Percentiles rank a stretch among this genome's conserved stretches.
These are phyloP conservation scores for Lolium perenne DNA, from an alignment of 176 grass and related monocot genomes.

Conservation along the genomic window DNA sequence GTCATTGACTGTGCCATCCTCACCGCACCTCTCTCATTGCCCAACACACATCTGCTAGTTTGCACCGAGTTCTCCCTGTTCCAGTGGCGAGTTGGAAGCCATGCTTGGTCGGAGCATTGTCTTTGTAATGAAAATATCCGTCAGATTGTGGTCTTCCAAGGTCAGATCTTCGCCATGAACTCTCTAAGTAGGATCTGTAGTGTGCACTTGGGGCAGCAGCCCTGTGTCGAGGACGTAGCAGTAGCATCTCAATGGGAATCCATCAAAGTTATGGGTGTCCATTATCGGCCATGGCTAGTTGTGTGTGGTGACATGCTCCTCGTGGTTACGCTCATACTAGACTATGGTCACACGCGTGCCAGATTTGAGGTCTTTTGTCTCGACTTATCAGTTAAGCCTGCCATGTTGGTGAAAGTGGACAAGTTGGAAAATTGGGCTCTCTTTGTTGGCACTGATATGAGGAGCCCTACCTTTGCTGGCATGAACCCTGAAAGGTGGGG, in stretches of 20 bases:
- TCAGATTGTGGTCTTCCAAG: not conserved
- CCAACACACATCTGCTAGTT: not conserved
- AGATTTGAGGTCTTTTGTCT: not conserved
- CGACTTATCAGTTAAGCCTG: not conserved
- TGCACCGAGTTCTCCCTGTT: not conserved
- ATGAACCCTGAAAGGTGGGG: slow-evolving; percentile 31
- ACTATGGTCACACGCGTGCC: not conserved
- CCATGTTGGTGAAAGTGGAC: slow-evolving; percentile 6
- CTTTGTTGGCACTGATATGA: slow-evolving; percentile 5
- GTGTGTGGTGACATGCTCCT: not conserved
- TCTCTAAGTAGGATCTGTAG: not conserved
- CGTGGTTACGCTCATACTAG: not conserved
- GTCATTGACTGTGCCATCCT: not conserved
- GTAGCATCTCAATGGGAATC: not conserved
- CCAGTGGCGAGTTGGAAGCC: slow-evolving; percentile 11
- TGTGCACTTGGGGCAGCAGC: not conserved
- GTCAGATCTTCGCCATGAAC: not conserved
- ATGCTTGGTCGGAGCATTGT: not conserved
- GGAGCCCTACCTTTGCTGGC: not conserved
- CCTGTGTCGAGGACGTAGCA: not conserved
- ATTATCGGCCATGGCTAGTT: not conserved
- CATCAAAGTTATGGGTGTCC: not conserved
- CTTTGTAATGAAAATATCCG: not conserved
- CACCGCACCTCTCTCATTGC: not conserved
- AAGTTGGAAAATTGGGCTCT: not conserved